Evolutionary conservation across 768 basidiomycete genomes (phyloP).

Genomic region (Boletellus sp.): DNA sequence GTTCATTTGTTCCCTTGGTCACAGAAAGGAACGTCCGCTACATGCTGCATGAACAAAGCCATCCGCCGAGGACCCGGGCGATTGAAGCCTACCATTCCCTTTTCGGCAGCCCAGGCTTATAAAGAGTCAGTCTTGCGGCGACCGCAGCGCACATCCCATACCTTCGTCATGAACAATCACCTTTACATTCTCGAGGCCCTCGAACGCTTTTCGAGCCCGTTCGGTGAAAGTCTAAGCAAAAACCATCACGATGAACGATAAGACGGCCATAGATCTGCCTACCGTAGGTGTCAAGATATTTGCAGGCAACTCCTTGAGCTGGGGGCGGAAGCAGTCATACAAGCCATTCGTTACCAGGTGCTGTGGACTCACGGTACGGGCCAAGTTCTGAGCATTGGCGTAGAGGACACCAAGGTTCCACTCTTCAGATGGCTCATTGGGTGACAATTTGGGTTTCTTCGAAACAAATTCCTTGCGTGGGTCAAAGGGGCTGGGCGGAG

Average conservation of each 20-base stretch:
- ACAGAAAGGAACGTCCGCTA: constrained; percentile 86
- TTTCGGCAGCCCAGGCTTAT: constrained; percentile 75
- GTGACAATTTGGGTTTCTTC: constrained; percentile 46
- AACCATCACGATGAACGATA: background rate
- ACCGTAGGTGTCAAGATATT: constrained; percentile 86
- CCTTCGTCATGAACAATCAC: constrained; percentile 73
- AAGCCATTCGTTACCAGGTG: background rate
- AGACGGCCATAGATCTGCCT: constrained; percentile 12
- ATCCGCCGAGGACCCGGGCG: background rate
- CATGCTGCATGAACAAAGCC: background rate
- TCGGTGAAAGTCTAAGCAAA: constrained; percentile 60
- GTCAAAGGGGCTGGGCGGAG: constrained; percentile 61
- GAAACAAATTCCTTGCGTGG: constrained; percentile 53
- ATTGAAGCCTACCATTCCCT: constrained; percentile 62
- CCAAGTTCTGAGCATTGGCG: constrained; percentile 75
- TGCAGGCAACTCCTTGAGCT: constrained; percentile 83
- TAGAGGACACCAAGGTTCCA: constrained; percentile 76
- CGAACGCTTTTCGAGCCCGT: constrained; percentile 64
- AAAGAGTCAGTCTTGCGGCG: background rate
- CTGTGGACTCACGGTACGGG: constrained; percentile 55
- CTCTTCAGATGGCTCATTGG: constrained; percentile 44
- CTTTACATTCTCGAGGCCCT: constrained; percentile 62
- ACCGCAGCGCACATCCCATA: constrained; percentile 23
- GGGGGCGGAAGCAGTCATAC: constrained; percentile 23
- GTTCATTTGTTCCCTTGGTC: constrained; percentile 75